Evolutionary conservation across 2,329 filamentous ascomycete genomes (phyloP).

Genomic region (Penicillium brevicompactum): DNA sequence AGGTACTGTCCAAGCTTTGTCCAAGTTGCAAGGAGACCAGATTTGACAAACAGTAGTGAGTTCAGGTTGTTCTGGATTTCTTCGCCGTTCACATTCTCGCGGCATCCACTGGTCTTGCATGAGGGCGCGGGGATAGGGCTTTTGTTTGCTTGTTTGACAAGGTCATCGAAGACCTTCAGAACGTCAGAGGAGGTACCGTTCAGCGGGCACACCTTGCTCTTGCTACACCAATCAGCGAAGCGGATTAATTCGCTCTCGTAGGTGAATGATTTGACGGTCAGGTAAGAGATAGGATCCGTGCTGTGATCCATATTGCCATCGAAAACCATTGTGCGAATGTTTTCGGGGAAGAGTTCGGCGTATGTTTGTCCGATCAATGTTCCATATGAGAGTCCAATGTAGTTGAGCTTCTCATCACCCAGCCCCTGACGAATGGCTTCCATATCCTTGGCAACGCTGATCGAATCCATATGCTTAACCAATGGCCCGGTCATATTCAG

Average conservation of each 20-base stretch:
- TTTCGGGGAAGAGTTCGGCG: slow-evolving; percentile 48
- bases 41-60: slow-evolving; percentile 27
- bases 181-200: neutral
- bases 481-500: slow-evolving; percentile 41
- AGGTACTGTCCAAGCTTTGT: slow-evolving; percentile 24
- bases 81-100: slow-evolving; percentile 39
- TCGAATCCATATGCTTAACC: slow-evolving; percentile 48
- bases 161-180: neutral
- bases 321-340: slow-evolving; percentile 46
- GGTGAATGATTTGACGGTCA: slow-evolving; percentile 39
- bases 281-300: slow-evolving; percentile 31
- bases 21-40: slow-evolving; percentile 16
- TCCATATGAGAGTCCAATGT: slow-evolving; percentile 50
- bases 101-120: slow-evolving; percentile 25
- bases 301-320: slow-evolving; percentile 49
- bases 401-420: slow-evolving; percentile 41
- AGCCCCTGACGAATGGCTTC: slow-evolving; percentile 40
- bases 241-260: slow-evolving; percentile 39
- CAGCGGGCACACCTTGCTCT: neutral
- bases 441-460: slow-evolving; percentile 38
- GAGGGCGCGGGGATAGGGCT: neutral
- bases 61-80: slow-evolving; percentile 38
- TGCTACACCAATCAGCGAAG: slow-evolving; percentile 11
- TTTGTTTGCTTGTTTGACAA: neutral
- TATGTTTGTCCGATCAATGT: slow-evolving; percentile 49